phyloP scores from a whole-genome alignment of 2,329 filamentous ascomycete species.

The Ascochyta fabae region DNA sequence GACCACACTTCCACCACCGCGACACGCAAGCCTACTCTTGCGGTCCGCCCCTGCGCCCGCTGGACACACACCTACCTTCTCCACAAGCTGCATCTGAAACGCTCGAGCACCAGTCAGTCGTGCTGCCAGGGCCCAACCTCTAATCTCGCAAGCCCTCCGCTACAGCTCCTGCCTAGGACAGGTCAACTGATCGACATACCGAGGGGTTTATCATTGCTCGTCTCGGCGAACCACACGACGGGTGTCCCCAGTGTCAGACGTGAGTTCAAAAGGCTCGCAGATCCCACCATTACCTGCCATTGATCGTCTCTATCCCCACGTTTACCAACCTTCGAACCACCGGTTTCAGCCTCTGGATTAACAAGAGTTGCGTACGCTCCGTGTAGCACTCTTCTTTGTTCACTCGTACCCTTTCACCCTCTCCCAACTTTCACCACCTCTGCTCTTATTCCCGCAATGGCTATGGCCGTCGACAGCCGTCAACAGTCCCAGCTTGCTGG shows the following conservation, averaged over 20 bases:
- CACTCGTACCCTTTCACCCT: slow-evolving; percentile 22
- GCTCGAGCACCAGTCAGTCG: slow-evolving; percentile 45
- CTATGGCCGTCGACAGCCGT: slow-evolving; percentile 91
- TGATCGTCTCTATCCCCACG: slow-evolving; percentile 58
- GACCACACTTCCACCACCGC: slow-evolving; percentile 31
- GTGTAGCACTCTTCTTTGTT: slow-evolving; percentile 37
- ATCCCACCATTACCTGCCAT: slow-evolving; percentile 55
- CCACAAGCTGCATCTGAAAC: slow-evolving; percentile 50
- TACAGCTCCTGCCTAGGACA: slow-evolving; percentile 45
- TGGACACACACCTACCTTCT: slow-evolving; percentile 26
- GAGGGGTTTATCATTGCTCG: slow-evolving; percentile 45
- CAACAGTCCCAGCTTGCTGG: slow-evolving; percentile 71
- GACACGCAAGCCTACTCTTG: slow-evolving; percentile 33
- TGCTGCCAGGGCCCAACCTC: slow-evolving; percentile 34
- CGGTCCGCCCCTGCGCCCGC: slow-evolving; percentile 39
- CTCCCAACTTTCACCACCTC: slow-evolving; percentile 10
- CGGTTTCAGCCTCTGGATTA: slow-evolving; percentile 43
- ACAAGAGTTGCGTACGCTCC: slow-evolving; percentile 30
- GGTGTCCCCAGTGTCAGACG: slow-evolving; percentile 46
- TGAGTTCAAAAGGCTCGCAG: slow-evolving; percentile 54
- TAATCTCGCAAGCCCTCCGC: slow-evolving; percentile 48
- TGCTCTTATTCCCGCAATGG: slow-evolving; percentile 64
- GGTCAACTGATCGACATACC: slow-evolving; percentile 48
- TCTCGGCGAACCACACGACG: slow-evolving; percentile 40
- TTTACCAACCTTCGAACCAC: slow-evolving; percentile 49